Evolutionary conservation across 73 alveolate species (phyloP), one percentile per base, ranked within the genome.

Genomic region (Durusdinium trenchii): DNA sequence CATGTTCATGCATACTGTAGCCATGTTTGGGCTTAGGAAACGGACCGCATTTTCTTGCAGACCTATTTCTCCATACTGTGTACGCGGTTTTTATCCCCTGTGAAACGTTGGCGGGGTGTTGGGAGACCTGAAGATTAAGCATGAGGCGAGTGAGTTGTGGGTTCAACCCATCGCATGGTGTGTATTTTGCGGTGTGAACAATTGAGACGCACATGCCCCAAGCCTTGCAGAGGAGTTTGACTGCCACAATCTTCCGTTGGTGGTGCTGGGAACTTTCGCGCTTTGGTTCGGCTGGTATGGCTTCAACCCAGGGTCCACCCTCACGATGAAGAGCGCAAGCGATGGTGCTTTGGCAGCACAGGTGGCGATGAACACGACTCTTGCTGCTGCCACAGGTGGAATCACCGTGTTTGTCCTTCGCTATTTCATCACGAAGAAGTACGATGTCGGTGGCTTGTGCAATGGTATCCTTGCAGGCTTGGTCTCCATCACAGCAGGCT

Each of bases 391-490:
- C 81, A 60, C 99, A 2, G 91, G 99, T 12, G 99, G 99, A 57
- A 47, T 99, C 79, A 62, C 92, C 36, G 95, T 89, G 71, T 40
- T 99, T 43, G 40, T 96, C 50, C 75, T 83, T n/a, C 89, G 97
- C 45, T 95, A 45, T 42, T 51, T 67, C 51, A 61, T 84, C 85
- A 76, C 64, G 62, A 40, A 43, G 47, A 98, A 83, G 83, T 57
- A 95, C 45, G 96, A 96, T 48, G 99, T 99, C 62, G 91, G 99
- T 28, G 95, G 99, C 93, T 95, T 95, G 47, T 94, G 99, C 94
- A 99, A 99, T 92, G 99, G 99, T 62, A 82, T 99, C 98, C 99
- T 99, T n/a, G 99, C 99, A 0, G 99, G 99, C 57, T 64, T 99
- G 35, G 99, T 99, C 82, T 99, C 99, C 35, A 99, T 99, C 52